A percentile compares a stretch with the other conserved stretches of the same genome.
These are phyloP conservation scores for Tuctoria greenei DNA, from an alignment of 176 grass and related monocot species.

Conservation along the genomic window DNA sequence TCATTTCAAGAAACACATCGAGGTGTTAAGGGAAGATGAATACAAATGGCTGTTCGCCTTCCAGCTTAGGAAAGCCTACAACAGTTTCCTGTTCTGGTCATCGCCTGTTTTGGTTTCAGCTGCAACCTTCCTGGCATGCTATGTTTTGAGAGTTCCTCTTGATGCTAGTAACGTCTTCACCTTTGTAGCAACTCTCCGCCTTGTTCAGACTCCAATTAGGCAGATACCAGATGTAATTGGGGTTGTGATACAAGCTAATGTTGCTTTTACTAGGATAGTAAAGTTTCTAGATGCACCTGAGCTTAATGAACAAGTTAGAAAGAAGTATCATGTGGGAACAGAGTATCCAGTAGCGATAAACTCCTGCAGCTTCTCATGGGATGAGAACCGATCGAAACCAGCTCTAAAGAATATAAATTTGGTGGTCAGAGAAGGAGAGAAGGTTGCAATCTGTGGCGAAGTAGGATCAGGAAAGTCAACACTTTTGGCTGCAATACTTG, in stretches of 20 bases:
- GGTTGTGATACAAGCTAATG: constrained; percentile 81
- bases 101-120: constrained; percentile 91
- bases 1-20: constrained; percentile 81
- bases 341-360: constrained; percentile 54
- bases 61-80: constrained; percentile 84
- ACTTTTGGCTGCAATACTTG: constrained; percentile 76
- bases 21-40: constrained; percentile 70
- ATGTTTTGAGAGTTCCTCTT: constrained; percentile 68
- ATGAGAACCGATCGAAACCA: constrained; percentile 52
- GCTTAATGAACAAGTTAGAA: constrained; percentile 48
- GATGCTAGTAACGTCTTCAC: constrained; percentile 87
- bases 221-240: constrained; percentile 84
- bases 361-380: constrained; percentile 80
- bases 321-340: constrained; percentile 4
- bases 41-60: constrained; percentile 78
- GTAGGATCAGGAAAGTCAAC: constrained; percentile 95
- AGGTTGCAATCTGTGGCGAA: constrained; percentile 92
- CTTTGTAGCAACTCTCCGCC: constrained; percentile 74
- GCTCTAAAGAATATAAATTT: constrained; percentile 77
- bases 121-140: constrained; percentile 80
- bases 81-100: constrained; percentile 80
- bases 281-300: constrained; percentile 87
- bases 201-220: constrained; percentile 80
- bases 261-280: constrained; percentile 70
- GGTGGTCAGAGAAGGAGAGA: constrained; percentile 59